Evolutionary conservation across 129 eudicot genomes (phyloP).

Genomic region (Pseudognaphalium luteoalbum): DNA sequence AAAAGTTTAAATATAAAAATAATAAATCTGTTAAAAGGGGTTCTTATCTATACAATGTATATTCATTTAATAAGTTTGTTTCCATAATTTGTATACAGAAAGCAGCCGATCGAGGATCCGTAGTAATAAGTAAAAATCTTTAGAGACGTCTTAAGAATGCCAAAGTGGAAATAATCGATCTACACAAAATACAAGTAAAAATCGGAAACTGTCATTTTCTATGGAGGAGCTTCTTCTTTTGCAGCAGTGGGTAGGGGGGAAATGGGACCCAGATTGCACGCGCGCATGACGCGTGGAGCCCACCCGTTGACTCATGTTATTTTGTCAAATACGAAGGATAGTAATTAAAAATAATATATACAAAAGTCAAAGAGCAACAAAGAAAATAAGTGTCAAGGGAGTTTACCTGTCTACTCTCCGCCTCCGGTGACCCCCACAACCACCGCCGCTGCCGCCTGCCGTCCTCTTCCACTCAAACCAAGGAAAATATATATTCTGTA

Average conservation of each 20-base stretch:
- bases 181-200: constrained; percentile 6
- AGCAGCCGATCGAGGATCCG: not conserved
- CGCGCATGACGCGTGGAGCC: constrained; percentile 35
- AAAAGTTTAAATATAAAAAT: no score
- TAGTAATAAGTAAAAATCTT: not conserved
- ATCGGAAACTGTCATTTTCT: constrained; percentile 27
- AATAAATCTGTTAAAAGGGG: no score
- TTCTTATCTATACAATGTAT: no score
- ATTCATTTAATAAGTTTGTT: no score
- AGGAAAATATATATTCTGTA: no score
- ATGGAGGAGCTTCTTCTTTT: constrained; percentile 6
- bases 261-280: constrained; percentile 28
- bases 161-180: constrained; percentile 6
- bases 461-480: constrained; percentile 26
- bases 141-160: constrained; percentile 26
- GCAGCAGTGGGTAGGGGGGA: constrained; percentile 13
- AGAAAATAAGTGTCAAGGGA: not conserved
- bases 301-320: constrained; percentile 27
- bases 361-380: constrained; percentile 27
- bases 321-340: constrained; percentile 33
- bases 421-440: constrained; percentile 28
- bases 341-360: not conserved
- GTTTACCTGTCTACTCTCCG: constrained; percentile 11
- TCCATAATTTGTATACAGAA: not conserved
- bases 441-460: constrained; percentile 30